phyloP scores from a whole-genome alignment of 2,329 filamentous ascomycete genomes.

The Ceratocystis papillata region DNA sequence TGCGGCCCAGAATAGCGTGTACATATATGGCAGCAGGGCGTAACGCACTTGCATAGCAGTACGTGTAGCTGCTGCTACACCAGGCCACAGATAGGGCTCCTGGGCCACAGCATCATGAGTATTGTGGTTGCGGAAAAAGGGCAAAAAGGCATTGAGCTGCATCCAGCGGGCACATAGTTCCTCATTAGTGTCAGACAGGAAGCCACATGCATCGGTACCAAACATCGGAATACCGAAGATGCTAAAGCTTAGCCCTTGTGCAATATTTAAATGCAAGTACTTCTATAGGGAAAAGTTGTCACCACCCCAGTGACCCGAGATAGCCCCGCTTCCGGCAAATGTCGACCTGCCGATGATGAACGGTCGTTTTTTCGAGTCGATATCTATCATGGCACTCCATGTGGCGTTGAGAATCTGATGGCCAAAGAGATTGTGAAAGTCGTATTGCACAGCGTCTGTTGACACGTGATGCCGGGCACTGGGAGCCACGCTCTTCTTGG shows the following conservation, averaged over 20 bases:
- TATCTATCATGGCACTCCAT: constrained; percentile 54
- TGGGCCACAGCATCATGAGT: constrained; percentile 38
- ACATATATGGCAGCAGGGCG: constrained; percentile 69
- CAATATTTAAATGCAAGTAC: constrained; percentile 53
- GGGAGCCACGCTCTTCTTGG: constrained; percentile 49
- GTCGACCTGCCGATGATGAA: constrained; percentile 45
- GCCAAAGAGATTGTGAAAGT: constrained; percentile 71
- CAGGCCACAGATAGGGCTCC: constrained; percentile 59
- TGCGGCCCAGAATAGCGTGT: constrained; percentile 57
- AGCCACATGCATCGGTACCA: constrained; percentile 68
- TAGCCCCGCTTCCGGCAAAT: too few species aligned
- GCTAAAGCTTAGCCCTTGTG: constrained; percentile 63
- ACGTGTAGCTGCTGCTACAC: constrained; percentile 52
- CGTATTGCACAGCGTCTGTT: constrained; percentile 65
- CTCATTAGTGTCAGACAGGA: constrained; percentile 51
- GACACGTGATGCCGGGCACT: constrained; percentile 51
- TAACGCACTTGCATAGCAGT: constrained; percentile 65
- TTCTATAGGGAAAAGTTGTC: too few species aligned
- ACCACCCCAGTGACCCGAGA: too few species aligned
- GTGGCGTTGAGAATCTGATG: constrained; percentile 63
- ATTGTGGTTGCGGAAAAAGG: constrained; percentile 65
- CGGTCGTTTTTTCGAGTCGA: constrained; percentile 59
- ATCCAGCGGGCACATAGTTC: constrained; percentile 60
- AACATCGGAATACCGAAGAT: constrained; percentile 61
- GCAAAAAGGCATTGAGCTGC: constrained; percentile 56